A percentile compares a stretch with the other conserved stretches of the same genome.
Conservation (phyloP, 495 filamentous ascomycete species). For the Neurospora africana region DNA sequence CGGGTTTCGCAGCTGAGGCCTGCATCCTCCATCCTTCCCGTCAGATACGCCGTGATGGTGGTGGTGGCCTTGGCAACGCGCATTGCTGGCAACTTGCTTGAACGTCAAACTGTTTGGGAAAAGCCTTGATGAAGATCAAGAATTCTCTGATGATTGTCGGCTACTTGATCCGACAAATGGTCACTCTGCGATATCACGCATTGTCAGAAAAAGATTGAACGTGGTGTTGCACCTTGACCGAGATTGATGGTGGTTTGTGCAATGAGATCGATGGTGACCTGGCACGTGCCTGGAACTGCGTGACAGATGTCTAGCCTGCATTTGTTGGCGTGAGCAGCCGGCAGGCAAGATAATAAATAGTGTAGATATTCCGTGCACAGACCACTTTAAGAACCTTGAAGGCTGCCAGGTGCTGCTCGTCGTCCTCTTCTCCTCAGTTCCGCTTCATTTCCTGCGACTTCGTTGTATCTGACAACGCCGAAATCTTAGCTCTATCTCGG, state of each 20-base stretch:
- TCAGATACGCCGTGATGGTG: not conserved
- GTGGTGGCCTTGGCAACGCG: not conserved
- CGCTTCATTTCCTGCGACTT: not conserved
- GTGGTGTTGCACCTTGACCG: not conserved
- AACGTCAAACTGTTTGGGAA: not conserved
- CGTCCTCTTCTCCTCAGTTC: not conserved
- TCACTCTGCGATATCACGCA: not conserved
- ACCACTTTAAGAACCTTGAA: not conserved
- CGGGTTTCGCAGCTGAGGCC: not conserved
- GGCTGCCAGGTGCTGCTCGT: not conserved
- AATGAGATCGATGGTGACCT: no score
- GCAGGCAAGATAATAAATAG: no score
- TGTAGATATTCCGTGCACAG: not conserved
- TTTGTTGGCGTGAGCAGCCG: not conserved
- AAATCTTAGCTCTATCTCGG: not conserved
- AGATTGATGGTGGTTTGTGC: not conserved
- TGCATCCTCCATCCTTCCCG: not conserved
- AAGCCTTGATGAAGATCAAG: not conserved
- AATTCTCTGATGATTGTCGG: not conserved
- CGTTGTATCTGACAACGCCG: not conserved
- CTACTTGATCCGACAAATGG: not conserved
- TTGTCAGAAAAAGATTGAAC: not conserved
- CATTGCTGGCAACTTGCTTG: constrained; percentile 6
- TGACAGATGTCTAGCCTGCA: not conserved
- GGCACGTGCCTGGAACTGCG: no score